A percentile compares a stretch with the other conserved stretches of the same genome.
These are phyloP conservation scores for Mycena capillaripes DNA, from an alignment of 768 basidiomycete species.

Conservation along the genomic window DNA sequence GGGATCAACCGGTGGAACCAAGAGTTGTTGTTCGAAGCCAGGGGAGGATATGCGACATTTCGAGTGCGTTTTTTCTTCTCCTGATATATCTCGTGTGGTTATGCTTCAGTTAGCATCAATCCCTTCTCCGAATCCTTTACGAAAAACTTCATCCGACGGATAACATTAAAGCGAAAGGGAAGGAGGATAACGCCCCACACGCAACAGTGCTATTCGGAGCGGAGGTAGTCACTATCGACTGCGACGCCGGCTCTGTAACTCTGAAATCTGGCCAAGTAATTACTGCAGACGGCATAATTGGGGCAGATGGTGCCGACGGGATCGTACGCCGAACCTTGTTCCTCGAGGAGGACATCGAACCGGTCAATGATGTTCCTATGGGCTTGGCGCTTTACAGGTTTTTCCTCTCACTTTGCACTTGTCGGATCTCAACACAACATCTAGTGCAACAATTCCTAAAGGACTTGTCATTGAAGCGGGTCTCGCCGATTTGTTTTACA, in stretches of 20 bases:
- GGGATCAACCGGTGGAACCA: not conserved
- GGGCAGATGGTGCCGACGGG: slow-evolving; percentile 12
- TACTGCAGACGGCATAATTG: slow-evolving; percentile 12
- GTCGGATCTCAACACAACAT: too few species aligned
- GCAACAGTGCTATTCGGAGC: slow-evolving; percentile 11
- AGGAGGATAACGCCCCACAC: not conserved
- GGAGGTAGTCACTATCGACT: slow-evolving; percentile 5
- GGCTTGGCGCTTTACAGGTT: not conserved
- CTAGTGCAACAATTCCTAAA: not conserved
- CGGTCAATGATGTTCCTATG: not conserved
- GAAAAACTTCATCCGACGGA: not conserved
- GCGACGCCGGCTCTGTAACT: slow-evolving; percentile 10
- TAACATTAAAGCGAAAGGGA: too few species aligned
- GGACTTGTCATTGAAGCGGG: not conserved
- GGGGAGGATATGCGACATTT: slow-evolving; percentile 18
- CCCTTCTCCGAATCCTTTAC: slow-evolving; percentile 8
- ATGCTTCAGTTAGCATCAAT: not conserved
- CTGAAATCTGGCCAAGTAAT: not conserved
- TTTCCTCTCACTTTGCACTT: not conserved
- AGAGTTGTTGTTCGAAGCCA: slow-evolving; percentile 18
- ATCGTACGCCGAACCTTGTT: slow-evolving; percentile 2
- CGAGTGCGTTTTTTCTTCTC: not conserved
- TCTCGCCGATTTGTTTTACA: too few species aligned
- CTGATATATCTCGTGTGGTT: not conserved
- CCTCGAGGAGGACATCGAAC: not conserved